These are phyloP conservation scores for Dryas octopetala DNA, from an alignment of 306 rosid genomes.

Conservation along the genomic window DNA sequence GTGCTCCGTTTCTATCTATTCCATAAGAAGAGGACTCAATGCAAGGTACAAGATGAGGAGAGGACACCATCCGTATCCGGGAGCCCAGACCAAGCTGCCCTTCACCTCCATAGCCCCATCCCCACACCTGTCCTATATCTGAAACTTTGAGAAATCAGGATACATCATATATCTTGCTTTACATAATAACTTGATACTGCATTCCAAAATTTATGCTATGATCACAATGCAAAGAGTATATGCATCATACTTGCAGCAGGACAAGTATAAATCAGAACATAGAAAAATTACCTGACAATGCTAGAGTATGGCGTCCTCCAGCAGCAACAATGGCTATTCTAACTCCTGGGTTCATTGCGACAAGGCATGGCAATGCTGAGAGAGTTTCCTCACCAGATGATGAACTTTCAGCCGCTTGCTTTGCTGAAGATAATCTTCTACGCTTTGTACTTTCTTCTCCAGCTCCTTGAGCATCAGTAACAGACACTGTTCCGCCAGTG, in stretches of 20 bases:
- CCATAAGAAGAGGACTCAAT: slow-evolving; percentile 59
- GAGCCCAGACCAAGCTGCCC: slow-evolving; percentile 98
- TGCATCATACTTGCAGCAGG: slow-evolving; percentile 13
- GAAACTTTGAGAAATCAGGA: slow-evolving; percentile 45
- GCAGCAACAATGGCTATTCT: slow-evolving; percentile 82
- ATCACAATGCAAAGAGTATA: slow-evolving; percentile 19
- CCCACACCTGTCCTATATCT: slow-evolving; percentile 99
- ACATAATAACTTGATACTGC: slow-evolving; percentile 17
- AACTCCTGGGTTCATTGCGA: slow-evolving; percentile 72
- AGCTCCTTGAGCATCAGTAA: slow-evolving; percentile 35
- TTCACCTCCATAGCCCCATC: slow-evolving; percentile 99
- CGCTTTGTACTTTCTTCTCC: slow-evolving; percentile 82
- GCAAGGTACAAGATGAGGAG: slow-evolving; percentile 92
- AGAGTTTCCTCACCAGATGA: slow-evolving; percentile 73
- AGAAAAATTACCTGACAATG: slow-evolving; percentile 64
- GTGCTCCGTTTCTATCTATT: slow-evolving; percentile 51
- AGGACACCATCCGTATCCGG: slow-evolving; percentile 86
- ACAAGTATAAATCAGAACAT: slow-evolving; percentile 13
- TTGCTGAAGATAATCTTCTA: slow-evolving; percentile 67
- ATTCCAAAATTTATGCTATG: slow-evolving; percentile 11
- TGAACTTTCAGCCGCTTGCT: slow-evolving; percentile 73
- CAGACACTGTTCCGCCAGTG: slow-evolving; percentile 44
- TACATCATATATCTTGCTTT: slow-evolving; percentile 25
- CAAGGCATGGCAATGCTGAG: slow-evolving; percentile 84
- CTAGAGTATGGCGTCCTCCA: slow-evolving; percentile 92